These are phyloP conservation scores for Ustilago trichophora DNA, from an alignment of 1,284 basidiomycete species.

Conservation along the genomic window DNA sequence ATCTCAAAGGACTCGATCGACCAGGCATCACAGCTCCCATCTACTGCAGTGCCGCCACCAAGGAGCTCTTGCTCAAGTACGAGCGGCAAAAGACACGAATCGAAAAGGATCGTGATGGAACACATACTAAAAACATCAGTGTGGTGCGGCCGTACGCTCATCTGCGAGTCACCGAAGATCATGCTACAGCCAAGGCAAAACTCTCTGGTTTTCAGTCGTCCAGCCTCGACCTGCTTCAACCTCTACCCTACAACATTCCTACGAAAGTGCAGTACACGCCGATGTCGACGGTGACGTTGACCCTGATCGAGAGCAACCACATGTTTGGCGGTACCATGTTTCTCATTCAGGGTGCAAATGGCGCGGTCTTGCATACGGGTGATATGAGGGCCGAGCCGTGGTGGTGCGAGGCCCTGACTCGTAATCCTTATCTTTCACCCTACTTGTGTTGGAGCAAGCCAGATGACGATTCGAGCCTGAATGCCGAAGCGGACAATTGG, in stretches of 20 bases:
- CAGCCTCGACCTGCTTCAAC: constrained; percentile 36
- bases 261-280: constrained; percentile 73
- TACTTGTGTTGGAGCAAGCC: constrained; percentile 71
- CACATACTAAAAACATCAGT: constrained; percentile 8
- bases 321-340: constrained; percentile 94
- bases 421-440: constrained; percentile 76
- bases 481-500: constrained; percentile 6
- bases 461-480: neutral
- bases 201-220: constrained; percentile 21
- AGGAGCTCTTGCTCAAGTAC: constrained; percentile 52
- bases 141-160: constrained; percentile 48
- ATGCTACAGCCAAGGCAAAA: constrained; percentile 29
- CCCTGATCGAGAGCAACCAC: constrained; percentile 89
- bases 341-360: constrained; percentile 78
- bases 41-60: constrained; percentile 55
- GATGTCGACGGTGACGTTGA: constrained; percentile 74
- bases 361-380: constrained; percentile 86
- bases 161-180: constrained; percentile 32
- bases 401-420: constrained; percentile 75
- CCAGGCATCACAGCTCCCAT: constrained; percentile 47
- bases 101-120: constrained; percentile 28
- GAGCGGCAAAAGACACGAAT: constrained; percentile 47
- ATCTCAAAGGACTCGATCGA: constrained; percentile 55
- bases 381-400: constrained; percentile 86
- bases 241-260: constrained; percentile 71